A percentile compares a stretch with the other conserved stretches of the same genome.
phyloP scores from a whole-genome alignment of 2,329 filamentous ascomycete genomes.

The Leptographium radiaticola region DNA sequence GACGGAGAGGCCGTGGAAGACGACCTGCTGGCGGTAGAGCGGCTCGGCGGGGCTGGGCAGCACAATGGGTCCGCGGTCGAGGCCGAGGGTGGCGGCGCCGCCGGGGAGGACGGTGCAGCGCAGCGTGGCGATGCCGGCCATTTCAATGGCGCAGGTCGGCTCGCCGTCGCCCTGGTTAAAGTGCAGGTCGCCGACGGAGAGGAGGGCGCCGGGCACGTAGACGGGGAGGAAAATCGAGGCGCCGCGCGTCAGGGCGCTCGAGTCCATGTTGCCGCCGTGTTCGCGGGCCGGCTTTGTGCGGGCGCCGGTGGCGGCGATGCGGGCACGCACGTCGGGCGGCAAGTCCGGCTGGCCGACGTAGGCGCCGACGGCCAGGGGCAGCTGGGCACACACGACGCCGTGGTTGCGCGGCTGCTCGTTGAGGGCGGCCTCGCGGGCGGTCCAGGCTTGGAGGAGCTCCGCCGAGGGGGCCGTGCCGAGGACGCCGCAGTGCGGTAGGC shows the following conservation, averaged over 20 bases:
- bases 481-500: slow-evolving; percentile 37
- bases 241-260: slow-evolving; percentile 32
- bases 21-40: too few species aligned
- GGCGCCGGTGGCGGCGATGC: neutral
- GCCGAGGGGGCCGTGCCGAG: slow-evolving; percentile 32
- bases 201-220: slow-evolving; percentile 33
- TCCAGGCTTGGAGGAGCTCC: neutral
- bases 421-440: neutral
- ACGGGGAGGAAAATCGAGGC: slow-evolving; percentile 35
- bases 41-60: too few species aligned
- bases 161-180: slow-evolving; percentile 41
- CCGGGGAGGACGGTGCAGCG: neutral
- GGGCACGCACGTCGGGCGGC: slow-evolving; percentile 19
- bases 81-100: neutral
- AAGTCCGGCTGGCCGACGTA: slow-evolving; percentile 29
- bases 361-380: slow-evolving; percentile 18
- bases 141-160: slow-evolving; percentile 43
- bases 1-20: too few species aligned
- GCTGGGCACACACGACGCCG: slow-evolving; percentile 24
- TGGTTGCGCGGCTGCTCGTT: neutral
- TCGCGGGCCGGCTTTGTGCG: neutral
- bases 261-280: slow-evolving; percentile 40
- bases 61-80: neutral
- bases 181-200: slow-evolving; percentile 41
- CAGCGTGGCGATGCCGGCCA: slow-evolving; percentile 16